These are phyloP conservation scores for Amaranthus palmeri DNA, from an alignment of 148 eudicot species.

Conservation along the genomic window DNA sequence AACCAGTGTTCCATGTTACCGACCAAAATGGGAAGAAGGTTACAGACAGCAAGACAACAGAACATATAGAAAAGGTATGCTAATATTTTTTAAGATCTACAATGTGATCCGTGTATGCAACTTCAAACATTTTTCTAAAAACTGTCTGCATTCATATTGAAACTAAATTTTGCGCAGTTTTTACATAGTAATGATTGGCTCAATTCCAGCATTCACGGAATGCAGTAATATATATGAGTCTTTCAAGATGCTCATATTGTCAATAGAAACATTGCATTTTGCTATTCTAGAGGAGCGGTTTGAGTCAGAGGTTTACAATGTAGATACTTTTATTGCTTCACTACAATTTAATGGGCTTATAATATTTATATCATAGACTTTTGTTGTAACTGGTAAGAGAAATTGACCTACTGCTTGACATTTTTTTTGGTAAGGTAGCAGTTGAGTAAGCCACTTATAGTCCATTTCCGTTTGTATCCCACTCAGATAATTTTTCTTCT, in stretches of 20 bases:
- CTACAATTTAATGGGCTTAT: too few relatives aligned
- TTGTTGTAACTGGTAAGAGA: too few relatives aligned
- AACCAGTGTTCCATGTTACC: constrained; percentile 76
- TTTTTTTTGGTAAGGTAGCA: too few relatives aligned
- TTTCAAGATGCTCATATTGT: neutral
- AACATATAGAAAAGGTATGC: constrained; percentile 64
- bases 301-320: too few relatives aligned
- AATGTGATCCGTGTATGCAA: neutral
- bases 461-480: too few relatives aligned
- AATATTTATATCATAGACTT: too few relatives aligned
- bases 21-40: constrained; percentile 71
- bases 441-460: too few relatives aligned
- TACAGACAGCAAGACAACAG: constrained; percentile 52
- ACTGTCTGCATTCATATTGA: neutral
- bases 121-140: neutral
- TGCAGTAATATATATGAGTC: neutral
- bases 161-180: neutral
- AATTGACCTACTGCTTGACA: too few relatives aligned
- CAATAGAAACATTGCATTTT: too few relatives aligned
- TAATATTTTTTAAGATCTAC: neutral
- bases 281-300: too few relatives aligned
- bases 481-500: too few relatives aligned
- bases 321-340: too few relatives aligned
- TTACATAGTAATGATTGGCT: neutral
- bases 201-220: neutral